Conservation (phyloP, 2,329 filamentous ascomycete genomes). For the Diplodia corticola region DNA sequence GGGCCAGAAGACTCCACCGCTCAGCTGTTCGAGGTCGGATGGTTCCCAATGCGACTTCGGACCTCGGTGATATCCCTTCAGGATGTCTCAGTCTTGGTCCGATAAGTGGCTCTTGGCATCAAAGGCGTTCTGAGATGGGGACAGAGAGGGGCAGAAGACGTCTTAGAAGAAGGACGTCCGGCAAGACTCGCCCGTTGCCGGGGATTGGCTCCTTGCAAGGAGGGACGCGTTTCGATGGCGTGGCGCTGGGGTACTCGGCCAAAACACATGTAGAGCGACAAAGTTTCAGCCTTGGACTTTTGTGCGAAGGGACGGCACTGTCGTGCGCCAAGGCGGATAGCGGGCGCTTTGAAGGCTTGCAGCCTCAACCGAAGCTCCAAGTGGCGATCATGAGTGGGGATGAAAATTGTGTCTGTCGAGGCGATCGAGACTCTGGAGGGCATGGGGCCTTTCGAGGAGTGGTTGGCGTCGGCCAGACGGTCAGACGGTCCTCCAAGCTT, state of each 20-base stretch:
- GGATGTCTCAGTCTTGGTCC: conserved; percentile 1
- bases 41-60: not conserved
- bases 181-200: not conserved
- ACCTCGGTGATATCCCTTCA: conserved; percentile 12
- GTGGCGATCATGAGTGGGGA: not conserved
- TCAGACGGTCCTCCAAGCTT: not conserved
- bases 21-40: not conserved
- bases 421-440: not conserved
- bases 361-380: not conserved
- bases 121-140: not conserved
- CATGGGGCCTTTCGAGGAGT: not conserved
- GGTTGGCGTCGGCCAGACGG: not conserved
- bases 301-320: not conserved
- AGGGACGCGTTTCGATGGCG: not conserved
- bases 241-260: not conserved
- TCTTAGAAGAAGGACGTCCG: conserved; percentile 1
- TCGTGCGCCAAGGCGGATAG: not conserved
- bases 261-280: not conserved
- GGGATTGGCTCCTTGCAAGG: not conserved
- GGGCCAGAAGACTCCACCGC: not conserved
- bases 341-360: conserved; percentile 1
- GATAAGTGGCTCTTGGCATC: not conserved
- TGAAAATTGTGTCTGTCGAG: not conserved
- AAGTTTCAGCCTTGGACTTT: not conserved
- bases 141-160: not conserved